Percentiles rank a stretch among this genome's conserved stretches.
phyloP scores from a whole-genome alignment of 1,139 yeast species.

The Yamadazyma atlantica region DNA sequence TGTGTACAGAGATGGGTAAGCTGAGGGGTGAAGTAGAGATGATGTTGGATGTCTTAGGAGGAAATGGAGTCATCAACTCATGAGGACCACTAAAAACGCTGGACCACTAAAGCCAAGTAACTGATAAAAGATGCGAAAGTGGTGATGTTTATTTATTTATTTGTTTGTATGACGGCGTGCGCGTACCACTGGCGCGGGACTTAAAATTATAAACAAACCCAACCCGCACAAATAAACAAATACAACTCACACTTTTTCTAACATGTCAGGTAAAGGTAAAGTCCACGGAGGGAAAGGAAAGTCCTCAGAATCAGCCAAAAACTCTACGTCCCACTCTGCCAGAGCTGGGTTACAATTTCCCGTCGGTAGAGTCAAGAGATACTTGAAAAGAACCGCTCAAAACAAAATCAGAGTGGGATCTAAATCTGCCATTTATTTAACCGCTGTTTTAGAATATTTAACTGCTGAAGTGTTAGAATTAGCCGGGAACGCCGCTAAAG shows the following conservation, averaged over 20 bases:
- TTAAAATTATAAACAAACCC: constrained; percentile 2
- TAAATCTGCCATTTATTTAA: constrained; percentile 93
- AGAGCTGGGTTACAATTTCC: constrained; percentile 98
- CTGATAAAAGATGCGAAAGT: too few species aligned
- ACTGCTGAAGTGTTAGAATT: constrained; percentile 98
- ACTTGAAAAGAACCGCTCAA: constrained; percentile 87
- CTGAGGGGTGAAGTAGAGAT: constrained; percentile 56
- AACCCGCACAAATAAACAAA: constrained; percentile 6
- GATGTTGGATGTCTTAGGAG: constrained; percentile 45
- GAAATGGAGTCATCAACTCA: constrained; percentile 43
- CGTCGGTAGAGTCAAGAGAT: constrained; percentile 97
- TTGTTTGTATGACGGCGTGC: too few species aligned
- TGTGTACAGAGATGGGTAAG: constrained; percentile 66
- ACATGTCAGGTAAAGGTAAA: constrained; percentile 84
- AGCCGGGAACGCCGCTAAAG: constrained; percentile 99
- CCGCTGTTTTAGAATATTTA: constrained; percentile 95
- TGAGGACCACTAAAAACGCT: too few species aligned
- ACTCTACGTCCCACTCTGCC: constrained; percentile 85
- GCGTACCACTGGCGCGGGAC: constrained; percentile 2
- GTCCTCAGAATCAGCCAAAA: constrained; percentile 67
- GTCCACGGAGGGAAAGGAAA: constrained; percentile 97
- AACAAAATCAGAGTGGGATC: constrained; percentile 96
- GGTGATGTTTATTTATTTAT: too few species aligned
- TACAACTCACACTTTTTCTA: constrained; percentile 2
- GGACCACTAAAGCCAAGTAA: too few species aligned